Percentiles rank a stretch among this genome's conserved stretches.
Conservation (phyloP, 129 eudicot genomes). For the Calendula officinalis region DNA sequence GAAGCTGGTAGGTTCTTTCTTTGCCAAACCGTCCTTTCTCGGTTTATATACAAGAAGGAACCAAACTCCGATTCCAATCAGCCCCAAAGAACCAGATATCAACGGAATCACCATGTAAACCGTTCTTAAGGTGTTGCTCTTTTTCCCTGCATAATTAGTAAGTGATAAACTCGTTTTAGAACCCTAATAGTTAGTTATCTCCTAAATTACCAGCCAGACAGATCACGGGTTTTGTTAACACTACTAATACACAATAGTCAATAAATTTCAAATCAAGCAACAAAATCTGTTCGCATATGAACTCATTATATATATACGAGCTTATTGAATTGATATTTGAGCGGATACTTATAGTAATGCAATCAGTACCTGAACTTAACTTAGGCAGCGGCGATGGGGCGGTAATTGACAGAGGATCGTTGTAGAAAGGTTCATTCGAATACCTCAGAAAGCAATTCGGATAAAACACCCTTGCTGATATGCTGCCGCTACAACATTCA, state of each 20-base stretch:
- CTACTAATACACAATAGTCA: not conserved
- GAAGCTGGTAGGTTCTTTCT: constrained; percentile 19
- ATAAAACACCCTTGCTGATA: constrained; percentile 33
- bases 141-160: constrained; percentile 15
- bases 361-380: constrained; percentile 23
- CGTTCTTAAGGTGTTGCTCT: constrained; percentile 18
- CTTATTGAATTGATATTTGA: not conserved
- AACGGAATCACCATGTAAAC: constrained; percentile 19
- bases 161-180: constrained; percentile 5
- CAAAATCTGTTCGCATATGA: not conserved
- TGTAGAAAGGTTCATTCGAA: constrained; percentile 34
- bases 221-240: not conserved
- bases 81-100: constrained; percentile 11
- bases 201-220: not conserved
- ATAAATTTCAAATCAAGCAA: not conserved
- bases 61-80: constrained; percentile 25
- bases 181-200: not conserved
- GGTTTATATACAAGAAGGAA: not conserved
- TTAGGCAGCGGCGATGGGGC: constrained; percentile 15
- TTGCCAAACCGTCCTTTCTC: constrained; percentile 8
- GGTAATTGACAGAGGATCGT: constrained; percentile 9
- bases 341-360: not conserved
- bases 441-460: constrained; percentile 49
- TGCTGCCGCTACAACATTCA: constrained; percentile 28
- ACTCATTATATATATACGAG: not conserved